Evolutionary conservation across 2,329 filamentous ascomycete species (phyloP).

Genomic region (Penicillium paneum): DNA sequence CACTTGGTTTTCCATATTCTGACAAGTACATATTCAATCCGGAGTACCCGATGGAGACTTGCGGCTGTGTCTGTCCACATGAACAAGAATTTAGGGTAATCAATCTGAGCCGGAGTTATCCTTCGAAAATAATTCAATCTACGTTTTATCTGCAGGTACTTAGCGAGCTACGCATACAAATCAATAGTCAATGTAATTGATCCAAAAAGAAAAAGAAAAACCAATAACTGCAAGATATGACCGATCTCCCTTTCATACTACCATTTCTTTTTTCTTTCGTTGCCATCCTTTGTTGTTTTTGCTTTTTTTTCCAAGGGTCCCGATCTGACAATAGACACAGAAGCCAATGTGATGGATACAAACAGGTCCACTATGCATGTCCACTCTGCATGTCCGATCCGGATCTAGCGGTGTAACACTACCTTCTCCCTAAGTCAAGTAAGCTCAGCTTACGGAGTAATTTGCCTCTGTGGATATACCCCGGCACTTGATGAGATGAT

Average conservation of each 20-base stretch:
- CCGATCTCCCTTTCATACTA: slow-evolving; percentile 11
- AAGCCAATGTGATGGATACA: slow-evolving; percentile 24
- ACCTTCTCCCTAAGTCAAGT: slow-evolving; percentile 5
- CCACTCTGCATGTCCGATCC: slow-evolving; percentile 16
- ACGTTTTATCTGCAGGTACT: slow-evolving; percentile 12
- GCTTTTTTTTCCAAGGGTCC: neutral
- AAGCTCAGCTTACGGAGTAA: slow-evolving; percentile 3
- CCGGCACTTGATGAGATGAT: neutral
- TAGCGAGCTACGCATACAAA: neutral
- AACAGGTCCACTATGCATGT: slow-evolving; percentile 10
- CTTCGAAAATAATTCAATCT: neutral
- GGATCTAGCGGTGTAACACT: slow-evolving; percentile 27
- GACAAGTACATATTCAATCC: neutral
- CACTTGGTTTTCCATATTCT: neutral
- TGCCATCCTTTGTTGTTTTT: neutral
- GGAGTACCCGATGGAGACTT: neutral
- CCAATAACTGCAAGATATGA: slow-evolving; percentile 14
- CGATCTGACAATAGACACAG: slow-evolving; percentile 12
- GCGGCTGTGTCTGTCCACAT: neutral
- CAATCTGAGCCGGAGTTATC: neutral
- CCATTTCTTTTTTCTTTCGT: neutral
- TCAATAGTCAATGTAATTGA: slow-evolving; percentile 11
- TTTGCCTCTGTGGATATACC: neutral
- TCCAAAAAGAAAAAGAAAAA: slow-evolving; percentile 2
- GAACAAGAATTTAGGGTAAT: neutral